phyloP scores from a whole-genome alignment of 495 filamentous ascomycete species.

The Aspergillus nanangensis region DNA sequence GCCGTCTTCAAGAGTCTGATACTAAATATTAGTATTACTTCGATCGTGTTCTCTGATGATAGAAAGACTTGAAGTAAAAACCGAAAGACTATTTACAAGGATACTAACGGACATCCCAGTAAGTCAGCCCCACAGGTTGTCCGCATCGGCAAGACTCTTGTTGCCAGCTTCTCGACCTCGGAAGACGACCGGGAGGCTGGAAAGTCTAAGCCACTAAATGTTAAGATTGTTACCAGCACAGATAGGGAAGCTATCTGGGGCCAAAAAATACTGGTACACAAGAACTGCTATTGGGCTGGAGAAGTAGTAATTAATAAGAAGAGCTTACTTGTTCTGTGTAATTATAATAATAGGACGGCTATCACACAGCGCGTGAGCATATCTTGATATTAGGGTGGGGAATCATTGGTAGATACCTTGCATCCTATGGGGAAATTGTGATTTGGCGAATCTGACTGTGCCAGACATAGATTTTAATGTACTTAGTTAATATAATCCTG shows the following conservation, averaged over 20 bases:
- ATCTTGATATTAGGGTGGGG: too few species aligned
- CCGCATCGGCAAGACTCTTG: slow-evolving; percentile 3
- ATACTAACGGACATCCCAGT: background rate
- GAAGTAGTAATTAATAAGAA: slow-evolving; percentile 1
- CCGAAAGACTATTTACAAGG: slow-evolving; percentile 1
- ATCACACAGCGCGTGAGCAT: slow-evolving; percentile 1
- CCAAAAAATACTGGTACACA: slow-evolving; percentile 2
- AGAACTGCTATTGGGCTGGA: slow-evolving; percentile 7
- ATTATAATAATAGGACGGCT: background rate
- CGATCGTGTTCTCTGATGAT: slow-evolving; percentile 2
- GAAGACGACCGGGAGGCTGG: background rate
- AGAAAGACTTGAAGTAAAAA: slow-evolving; percentile 6
- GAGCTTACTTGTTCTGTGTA: slow-evolving; percentile 5
- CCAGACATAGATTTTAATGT: too few species aligned
- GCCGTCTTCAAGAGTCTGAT: slow-evolving; percentile 4
- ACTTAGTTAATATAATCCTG: too few species aligned
- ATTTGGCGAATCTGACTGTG: too few species aligned
- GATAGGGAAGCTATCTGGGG: slow-evolving; percentile 4
- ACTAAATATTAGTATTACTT: slow-evolving; percentile 4
- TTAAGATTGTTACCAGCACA: slow-evolving; percentile 2
- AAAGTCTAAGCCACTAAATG: slow-evolving; percentile 1
- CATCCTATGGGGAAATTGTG: too few species aligned
- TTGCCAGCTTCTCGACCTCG: slow-evolving; percentile 6
- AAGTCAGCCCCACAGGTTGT: slow-evolving; percentile 6
- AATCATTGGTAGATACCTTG: too few species aligned